Conservation (phyloP, 208 protist species). For the Porcisia deanei region DNA sequence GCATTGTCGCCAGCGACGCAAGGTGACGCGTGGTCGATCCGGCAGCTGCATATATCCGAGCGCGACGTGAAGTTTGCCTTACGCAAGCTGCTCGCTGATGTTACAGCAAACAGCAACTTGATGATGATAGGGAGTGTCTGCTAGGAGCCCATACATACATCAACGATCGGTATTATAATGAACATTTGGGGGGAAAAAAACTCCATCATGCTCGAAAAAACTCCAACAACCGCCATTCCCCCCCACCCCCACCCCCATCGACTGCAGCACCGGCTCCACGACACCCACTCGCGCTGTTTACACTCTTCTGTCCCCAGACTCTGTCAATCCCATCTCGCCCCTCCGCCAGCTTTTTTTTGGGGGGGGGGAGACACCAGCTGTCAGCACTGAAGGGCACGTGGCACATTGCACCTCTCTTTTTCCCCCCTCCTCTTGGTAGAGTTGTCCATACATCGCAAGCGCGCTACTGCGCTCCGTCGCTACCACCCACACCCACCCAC, state of each 20-base stretch:
- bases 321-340: neutral
- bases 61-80: constrained; percentile 61
- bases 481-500: neutral
- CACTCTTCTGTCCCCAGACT: neutral
- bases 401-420: neutral
- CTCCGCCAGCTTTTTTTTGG: neutral
- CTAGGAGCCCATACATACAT: neutral
- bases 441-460: neutral
- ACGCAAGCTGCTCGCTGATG: constrained; percentile 21
- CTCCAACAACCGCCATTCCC: neutral
- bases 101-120: neutral
- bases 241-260: too few species aligned
- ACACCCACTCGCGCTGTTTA: neutral
- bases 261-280: neutral
- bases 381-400: neutral
- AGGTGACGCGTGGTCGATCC: constrained; percentile 4
- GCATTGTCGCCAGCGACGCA: neutral
- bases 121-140: neutral
- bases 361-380: neutral
- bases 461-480: neutral
- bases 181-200: neutral
- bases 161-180: neutral
- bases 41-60: constrained; percentile 35
- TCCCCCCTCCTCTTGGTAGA: neutral
- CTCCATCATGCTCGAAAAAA: neutral